Evolutionary conservation across 768 basidiomycete genomes (phyloP), one percentile per base, ranked within the genome.

Genomic region (Russula brevipes): DNA sequence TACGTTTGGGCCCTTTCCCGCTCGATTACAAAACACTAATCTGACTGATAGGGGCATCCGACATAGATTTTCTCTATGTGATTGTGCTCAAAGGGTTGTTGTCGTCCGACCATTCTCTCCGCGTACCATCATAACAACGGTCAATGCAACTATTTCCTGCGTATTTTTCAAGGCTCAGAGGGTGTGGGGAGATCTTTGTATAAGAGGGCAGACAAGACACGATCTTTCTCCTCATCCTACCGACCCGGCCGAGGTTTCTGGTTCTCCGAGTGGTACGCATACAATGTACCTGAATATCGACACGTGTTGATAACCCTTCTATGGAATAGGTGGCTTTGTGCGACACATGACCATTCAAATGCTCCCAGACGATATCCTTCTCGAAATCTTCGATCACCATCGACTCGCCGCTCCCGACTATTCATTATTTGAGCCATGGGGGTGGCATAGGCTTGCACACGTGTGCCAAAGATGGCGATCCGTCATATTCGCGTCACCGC

Each of bases 391-490:
- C 63, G 59, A 60, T 17, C 46, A 54, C 17, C 49, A 60, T n/a
- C 35, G 59, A 5, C 54, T 51, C 49, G 47, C 35, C 2, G 53
- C 63, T 1, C 19, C 31, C 14, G 54, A 60, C 35, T 55, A 54
- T 47, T 44, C 58, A 14, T 31, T 53, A n/a, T 54, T 49, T 9
- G 62, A 4, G 0, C 52, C 62, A 55, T 64, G 63, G 63, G 47
- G 60, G 56, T 64, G 63, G 63, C 63, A 64, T 36, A 45, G 63
- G 14, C 57, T 64, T 4, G 54, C 58, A 6, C 63, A 64, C 49
- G 63, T 64, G 5, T 64, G 59, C 42, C 53, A 16, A 47, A 24
- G 58, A 51, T 64, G 63, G 63, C 53, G 63, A 8, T 45, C 24
- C 11, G 33, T 64, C 47, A 51, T 64, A 54, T 60, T 56, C 30